Evolutionary conservation across 2,329 filamentous ascomycete species (phyloP).

Genomic region (Arthrobotrys sphaeroides): DNA sequence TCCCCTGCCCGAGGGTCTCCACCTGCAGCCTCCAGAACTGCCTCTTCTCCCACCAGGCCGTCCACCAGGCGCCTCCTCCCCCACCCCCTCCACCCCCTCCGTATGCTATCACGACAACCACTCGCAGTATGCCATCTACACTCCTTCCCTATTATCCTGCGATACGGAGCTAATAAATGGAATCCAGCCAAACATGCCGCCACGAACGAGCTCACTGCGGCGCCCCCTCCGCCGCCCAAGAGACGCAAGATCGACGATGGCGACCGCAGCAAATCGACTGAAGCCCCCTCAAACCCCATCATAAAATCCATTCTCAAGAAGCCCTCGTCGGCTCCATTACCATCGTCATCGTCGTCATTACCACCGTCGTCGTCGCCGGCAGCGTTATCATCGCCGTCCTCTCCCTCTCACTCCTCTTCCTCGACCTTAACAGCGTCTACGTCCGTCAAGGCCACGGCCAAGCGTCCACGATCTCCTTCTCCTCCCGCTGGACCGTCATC

Average conservation of each 20-base stretch:
- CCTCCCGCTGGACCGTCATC: neutral
- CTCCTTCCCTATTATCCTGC: neutral
- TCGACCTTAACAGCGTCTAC: too few relatives aligned
- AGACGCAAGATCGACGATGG: slow-evolving; percentile 43
- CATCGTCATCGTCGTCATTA: neutral
- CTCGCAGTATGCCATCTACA: neutral
- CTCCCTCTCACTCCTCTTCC: too few relatives aligned
- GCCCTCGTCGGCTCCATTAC: neutral
- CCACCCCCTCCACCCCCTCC: neutral
- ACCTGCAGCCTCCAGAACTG: slow-evolving; percentile 46
- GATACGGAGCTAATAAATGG: neutral
- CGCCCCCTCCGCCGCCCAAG: slow-evolving; percentile 30
- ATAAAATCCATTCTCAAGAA: slow-evolving; percentile 53
- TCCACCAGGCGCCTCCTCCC: neutral
- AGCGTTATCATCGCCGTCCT: too few relatives aligned
- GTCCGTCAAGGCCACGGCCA: neutral
- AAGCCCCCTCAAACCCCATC: slow-evolving; percentile 35
- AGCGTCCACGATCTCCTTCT: neutral
- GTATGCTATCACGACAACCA: neutral
- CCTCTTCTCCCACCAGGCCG: slow-evolving; percentile 44
- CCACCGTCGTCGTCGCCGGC: too few relatives aligned
- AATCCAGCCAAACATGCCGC: neutral
- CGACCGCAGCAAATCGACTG: slow-evolving; percentile 29
- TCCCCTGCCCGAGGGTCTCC: slow-evolving; percentile 37
- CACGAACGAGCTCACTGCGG: slow-evolving; percentile 35